A percentile compares a stretch with the other conserved stretches of the same genome.
phyloP scores from a whole-genome alignment of 208 protist species.

The Trypanosoma mega region DNA sequence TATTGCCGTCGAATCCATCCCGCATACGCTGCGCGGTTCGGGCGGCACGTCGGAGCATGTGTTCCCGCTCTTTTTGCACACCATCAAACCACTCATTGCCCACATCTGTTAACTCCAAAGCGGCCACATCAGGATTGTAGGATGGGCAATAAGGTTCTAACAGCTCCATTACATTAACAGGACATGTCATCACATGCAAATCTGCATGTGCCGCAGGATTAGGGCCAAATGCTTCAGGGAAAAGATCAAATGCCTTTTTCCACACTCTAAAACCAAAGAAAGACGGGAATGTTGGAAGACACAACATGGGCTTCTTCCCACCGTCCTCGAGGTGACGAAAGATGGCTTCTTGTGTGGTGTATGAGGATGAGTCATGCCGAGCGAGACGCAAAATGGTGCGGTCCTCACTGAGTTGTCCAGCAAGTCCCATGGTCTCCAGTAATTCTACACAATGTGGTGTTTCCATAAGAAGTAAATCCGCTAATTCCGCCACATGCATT shows the following conservation, averaged over 20 bases:
- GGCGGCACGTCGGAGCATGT: conserved; percentile 20
- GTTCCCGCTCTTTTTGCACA: conserved; percentile 24
- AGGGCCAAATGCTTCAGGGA: conserved; percentile 30
- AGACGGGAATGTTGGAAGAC: conserved; percentile 56
- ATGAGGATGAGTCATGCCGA: conserved; percentile 24
- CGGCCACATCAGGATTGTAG: conserved; percentile 46
- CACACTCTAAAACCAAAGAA: conserved; percentile 78
- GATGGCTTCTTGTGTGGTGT: conserved; percentile 45
- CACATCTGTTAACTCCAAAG: conserved; percentile 31
- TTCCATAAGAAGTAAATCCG: conserved; percentile 53
- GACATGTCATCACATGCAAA: conserved; percentile 48
- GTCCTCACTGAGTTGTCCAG: conserved; percentile 24
- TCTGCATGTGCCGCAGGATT: conserved; percentile 4
- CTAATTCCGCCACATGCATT: conserved; percentile 38
- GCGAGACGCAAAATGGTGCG: conserved; percentile 11
- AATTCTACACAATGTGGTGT: conserved; percentile 52
- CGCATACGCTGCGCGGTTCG: conserved; percentile 1
- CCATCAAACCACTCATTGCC: conserved; percentile 34
- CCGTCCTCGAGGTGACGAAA: conserved; percentile 42
- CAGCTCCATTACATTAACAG: conserved; percentile 78
- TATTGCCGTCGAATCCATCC: conserved; percentile 19
- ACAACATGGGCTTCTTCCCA: conserved; percentile 45
- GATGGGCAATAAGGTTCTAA: conserved; percentile 84
- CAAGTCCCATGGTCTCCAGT: conserved; percentile 59
- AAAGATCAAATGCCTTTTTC: conserved; percentile 44